Evolutionary conservation across 192 early-diverging fungal genomes (phyloP), one percentile per base, ranked within the genome.

Genomic region (Entomortierella lignicola): DNA sequence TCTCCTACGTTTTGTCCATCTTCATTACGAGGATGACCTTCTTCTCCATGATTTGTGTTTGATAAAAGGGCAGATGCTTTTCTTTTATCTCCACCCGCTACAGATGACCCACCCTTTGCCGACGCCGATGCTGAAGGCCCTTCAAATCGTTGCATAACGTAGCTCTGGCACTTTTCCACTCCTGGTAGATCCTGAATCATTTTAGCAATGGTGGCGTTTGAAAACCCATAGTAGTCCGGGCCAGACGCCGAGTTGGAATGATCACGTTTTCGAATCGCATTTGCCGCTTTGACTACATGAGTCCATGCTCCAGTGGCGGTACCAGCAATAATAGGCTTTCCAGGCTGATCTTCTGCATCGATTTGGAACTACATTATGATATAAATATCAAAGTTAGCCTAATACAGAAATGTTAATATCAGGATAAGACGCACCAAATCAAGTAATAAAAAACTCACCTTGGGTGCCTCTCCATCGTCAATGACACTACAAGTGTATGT

Each of bases 251-350:
- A 94, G 71, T 93, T 94, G 12, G 90, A 90, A 51, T 92, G 90
- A 34, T 95, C 91, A 10, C 91, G 88, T 29, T 92, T 84, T 30
- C 94, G 86, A 55, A 98, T 87, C 23, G 86, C 86, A 80, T 98
- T 94, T 7, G 92, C 93, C 11, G 84, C 85, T 69, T 91, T 91
- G 39, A 96, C 86, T 44, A 96, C 86, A 4, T 89, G 79, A 0
- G 91, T 92, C 96, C 95, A 98, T n/a, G 95, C 96, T 18, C 94
- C 94, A 0, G 96, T 95, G 13, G 94, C 91, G 2, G 94, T 92
- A 20, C 85, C 86, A 13, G 94, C 93, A 41, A 89, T 84, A 32
- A 93, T 89, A 4, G 91, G 88, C 32, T 86, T 86, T 20, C 85
- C 88, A 2, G 90, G 89, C 63, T 86, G 88, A 75, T 96, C 95